Evolutionary conservation across 306 rosid genomes (phyloP), one percentile per base, ranked within the genome.

Genomic region (Rosa lucieae): DNA sequence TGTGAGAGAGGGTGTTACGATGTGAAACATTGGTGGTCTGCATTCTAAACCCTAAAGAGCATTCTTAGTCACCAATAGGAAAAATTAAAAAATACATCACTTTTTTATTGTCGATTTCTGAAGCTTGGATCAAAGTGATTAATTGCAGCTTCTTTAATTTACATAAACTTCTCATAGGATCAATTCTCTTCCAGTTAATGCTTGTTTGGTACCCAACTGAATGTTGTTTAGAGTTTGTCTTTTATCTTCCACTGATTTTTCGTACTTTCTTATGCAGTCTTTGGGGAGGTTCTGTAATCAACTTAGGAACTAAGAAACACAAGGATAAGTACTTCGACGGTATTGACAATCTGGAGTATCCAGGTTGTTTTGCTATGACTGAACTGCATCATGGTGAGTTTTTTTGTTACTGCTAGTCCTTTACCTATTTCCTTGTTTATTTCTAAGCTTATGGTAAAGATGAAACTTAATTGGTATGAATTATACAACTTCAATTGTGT

Each of bases 291-390:
- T 85, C 97, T 84, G 92, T 95, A 37, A 63, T 95, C 81, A 95
- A 95, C 82, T 69, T 93, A 83, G 99, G 99, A 70, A 95, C 99
- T 43, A 79, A 95, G 89, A 95, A 93, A 56, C 99, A 95, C 62
- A 90, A 66, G 91, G 99, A 88, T 62, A 95, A 91, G 85, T 95
- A 85, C 92, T 91, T 77, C 71, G 94, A 93, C 77, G 98, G 90
- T 55, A 95, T 95, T 73, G 97, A 95, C 81, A 91, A 84, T 83
- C 67, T 93, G 92, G 96, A 95, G 35, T 95, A 84, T 84, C 82
- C 91, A 1, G 99, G 99, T 69, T 95, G 98, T 85, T 95, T 93
- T 82, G 99, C 99, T 70, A 92, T 95, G 99, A 95, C 99, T 0
- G 99, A 95, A 59, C 94, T 95, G 55, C 96, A 95, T 81, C 98